Base-by-base conservation (phyloP, 352 stramenopile genomes). In the Phytophthora capsici region DNA sequence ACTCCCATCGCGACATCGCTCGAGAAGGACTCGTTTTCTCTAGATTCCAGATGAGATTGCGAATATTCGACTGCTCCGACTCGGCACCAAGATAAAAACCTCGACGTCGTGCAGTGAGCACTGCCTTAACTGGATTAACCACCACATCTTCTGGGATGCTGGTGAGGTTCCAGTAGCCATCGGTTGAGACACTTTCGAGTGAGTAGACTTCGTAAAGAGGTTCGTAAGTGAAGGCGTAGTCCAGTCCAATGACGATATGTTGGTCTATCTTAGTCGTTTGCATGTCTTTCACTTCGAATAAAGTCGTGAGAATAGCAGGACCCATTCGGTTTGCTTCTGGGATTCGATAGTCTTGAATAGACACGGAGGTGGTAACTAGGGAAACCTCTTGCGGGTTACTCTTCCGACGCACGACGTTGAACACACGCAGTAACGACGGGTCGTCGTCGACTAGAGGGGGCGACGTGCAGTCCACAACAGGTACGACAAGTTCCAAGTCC, bases 11-110 rank as follows among this genome's bases (percentile, higher is more conserved):
- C 0, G 57, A 63, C 50, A 87, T 63, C 6, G 70, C 58, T 20
- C 17, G 40, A 4, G 65, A 36, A 8, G 75, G 66, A 13, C 26
- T 63, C 10, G 37, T 19, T 4, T 22, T 16, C 20, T 66, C 43
- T 1, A 82, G 26, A 7, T 52, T 59, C 73, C 75, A 84, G 2
- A 75, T 26, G n/a, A 69, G 34, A 6, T 77, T 73, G 12, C 75
- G 73, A 25, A 81, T 67, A 45, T 87, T 87, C 12, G 66, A 69
- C 58, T 84, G 73, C 47, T 83, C 69, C 1, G 70, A 75, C 26
- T 71, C 52, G 1, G 75, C 41, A 16, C 66, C 66, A 4, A 77
- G 48, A 54, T 78, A 88, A 49, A 83, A 84, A 0, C 78, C 78
- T 1, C 68, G 64, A 16, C 66, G 61, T 34, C 55, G 63, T 0